Conservation (phyloP, 768 basidiomycete genomes). For the Sistotremastrum suecicum region DNA sequence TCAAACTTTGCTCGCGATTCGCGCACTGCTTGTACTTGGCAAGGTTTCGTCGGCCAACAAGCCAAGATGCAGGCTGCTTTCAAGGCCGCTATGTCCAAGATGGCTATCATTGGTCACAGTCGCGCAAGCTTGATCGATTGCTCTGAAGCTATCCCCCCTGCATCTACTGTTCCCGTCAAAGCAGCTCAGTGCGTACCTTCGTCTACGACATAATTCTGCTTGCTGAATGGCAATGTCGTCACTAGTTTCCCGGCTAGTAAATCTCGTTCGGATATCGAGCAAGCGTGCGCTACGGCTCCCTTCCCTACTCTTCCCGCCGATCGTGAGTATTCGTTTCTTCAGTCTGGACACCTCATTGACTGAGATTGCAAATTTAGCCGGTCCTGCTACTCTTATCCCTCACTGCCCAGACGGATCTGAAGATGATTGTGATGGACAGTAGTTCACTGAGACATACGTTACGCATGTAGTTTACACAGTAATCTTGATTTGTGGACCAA, state of each 20-base stretch:
- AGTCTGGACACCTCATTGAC: neutral
- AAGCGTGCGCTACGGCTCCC: constrained; percentile 1
- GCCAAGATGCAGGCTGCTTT: constrained; percentile 13
- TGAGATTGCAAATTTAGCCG: no score
- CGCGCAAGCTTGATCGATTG: constrained; percentile 9
- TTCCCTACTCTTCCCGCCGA: neutral
- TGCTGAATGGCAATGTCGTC: neutral
- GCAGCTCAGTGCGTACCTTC: constrained; percentile 17
- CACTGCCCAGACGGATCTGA: no score
- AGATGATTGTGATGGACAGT: no score
- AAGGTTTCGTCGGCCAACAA: constrained; percentile 11
- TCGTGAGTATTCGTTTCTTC: neutral
- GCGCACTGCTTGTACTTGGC: constrained; percentile 3
- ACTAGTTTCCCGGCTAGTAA: constrained; percentile 1
- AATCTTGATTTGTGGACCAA: no score
- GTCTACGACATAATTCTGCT: neutral
- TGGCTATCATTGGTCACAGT: constrained; percentile 17
- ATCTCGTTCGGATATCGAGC: neutral
- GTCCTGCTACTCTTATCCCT: no score
- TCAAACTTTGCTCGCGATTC: constrained; percentile 1
- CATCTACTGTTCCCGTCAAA: constrained; percentile 31
- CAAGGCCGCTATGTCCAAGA: constrained; percentile 16
- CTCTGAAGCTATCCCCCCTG: constrained; percentile 12
- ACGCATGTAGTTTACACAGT: no score
- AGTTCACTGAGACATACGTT: no score